phyloP scores from a whole-genome alignment of 2,329 filamentous ascomycete species.

The Trichoderma arundinaceum region DNA sequence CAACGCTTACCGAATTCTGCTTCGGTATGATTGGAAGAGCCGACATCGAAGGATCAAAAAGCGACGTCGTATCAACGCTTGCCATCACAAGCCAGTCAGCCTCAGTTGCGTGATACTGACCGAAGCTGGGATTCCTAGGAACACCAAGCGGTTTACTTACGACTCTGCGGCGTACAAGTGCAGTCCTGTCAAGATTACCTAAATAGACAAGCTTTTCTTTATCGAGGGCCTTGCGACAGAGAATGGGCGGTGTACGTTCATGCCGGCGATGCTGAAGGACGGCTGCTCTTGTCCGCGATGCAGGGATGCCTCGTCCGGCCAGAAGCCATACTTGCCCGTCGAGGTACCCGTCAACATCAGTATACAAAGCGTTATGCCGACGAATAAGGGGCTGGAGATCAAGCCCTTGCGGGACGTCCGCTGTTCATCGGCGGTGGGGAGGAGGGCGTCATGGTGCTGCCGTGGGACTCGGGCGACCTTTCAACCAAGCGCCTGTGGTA shows the following conservation, averaged over 20 bases:
- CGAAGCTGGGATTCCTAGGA: constrained; percentile 32
- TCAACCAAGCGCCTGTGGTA: constrained; percentile 39
- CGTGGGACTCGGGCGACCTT: constrained; percentile 48
- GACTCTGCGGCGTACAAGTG: neutral
- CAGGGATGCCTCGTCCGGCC: constrained; percentile 63
- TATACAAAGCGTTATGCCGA: constrained; percentile 41
- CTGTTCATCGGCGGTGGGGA: constrained; percentile 42
- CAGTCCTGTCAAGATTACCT: constrained; percentile 38
- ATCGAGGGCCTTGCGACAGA: constrained; percentile 38
- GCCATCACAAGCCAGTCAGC: too few species aligned
- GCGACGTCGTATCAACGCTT: too few species aligned
- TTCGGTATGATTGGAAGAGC: too few species aligned
- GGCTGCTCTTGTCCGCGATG: constrained; percentile 59
- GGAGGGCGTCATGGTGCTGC: constrained; percentile 40
- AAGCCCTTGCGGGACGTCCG: constrained; percentile 61
- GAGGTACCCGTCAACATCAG: constrained; percentile 47
- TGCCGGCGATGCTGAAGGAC: constrained; percentile 55
- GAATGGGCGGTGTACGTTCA: constrained; percentile 37
- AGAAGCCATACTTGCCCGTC: constrained; percentile 58
- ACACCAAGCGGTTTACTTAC: constrained; percentile 32
- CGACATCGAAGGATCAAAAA: too few species aligned
- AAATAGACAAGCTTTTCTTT: constrained; percentile 39
- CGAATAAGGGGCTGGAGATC: constrained; percentile 56
- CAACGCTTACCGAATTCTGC: too few species aligned
- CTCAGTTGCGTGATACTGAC: constrained; percentile 29